A percentile compares a stretch with the other conserved stretches of the same genome.
Conservation (phyloP, 2,329 filamentous ascomycete genomes). For the Diaporthe sp. region DNA sequence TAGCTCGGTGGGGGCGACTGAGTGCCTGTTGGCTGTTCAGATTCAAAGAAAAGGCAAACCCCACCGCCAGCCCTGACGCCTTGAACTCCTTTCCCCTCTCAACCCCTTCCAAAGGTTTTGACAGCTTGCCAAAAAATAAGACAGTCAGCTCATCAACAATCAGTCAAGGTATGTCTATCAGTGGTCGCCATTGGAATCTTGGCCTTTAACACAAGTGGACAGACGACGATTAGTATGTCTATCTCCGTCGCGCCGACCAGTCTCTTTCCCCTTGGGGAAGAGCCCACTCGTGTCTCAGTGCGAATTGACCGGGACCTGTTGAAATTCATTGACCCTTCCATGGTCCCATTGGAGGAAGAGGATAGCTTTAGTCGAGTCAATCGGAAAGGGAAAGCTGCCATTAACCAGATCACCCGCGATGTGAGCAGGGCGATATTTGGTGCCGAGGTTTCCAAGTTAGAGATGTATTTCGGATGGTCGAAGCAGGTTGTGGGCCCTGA, state of each 20-base stretch:
- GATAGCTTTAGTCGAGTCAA: not conserved
- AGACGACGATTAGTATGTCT: not conserved
- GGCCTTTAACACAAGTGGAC: not conserved
- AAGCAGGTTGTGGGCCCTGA: not conserved
- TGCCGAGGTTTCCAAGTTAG: not conserved
- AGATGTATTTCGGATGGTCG: not conserved
- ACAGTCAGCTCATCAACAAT: not conserved
- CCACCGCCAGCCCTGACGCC: not conserved
- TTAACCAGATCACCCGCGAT: not conserved
- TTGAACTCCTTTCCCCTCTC: not conserved
- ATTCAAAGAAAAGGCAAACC: not conserved
- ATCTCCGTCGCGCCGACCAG: not conserved
- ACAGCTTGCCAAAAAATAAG: conserved; percentile 1
- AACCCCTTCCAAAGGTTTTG: not conserved
- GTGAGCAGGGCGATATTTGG: not conserved
- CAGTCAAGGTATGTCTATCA: not conserved
- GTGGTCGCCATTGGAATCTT: not conserved
- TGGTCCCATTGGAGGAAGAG: not conserved
- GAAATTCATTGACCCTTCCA: not conserved
- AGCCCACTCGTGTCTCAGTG: not conserved
- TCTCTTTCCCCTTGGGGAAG: conserved; percentile 6
- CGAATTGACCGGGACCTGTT: conserved; percentile 6
- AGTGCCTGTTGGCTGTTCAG: not conserved
- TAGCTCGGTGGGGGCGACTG: not conserved
- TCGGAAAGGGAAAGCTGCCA: conserved; percentile 5